Evolutionary conservation across 2,329 filamentous ascomycete genomes (phyloP).

Genomic region (Ophiognomonia clavigignenti-juglandacearum): DNA sequence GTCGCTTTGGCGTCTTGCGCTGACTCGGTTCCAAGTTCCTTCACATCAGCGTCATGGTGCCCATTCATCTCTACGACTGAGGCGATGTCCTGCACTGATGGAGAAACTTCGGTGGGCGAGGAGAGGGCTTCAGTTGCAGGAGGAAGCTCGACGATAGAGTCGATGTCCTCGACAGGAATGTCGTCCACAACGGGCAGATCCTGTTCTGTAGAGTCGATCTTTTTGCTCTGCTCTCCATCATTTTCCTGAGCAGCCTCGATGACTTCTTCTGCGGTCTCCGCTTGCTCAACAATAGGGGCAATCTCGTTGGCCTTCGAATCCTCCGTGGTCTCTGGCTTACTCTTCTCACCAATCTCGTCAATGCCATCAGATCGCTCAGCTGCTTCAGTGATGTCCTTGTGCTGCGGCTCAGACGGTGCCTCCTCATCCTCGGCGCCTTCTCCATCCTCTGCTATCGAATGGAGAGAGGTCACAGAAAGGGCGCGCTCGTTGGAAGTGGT

Average conservation of each 20-base stretch:
- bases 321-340: conserved; percentile 13
- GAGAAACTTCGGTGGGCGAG: background rate
- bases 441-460: conserved; percentile 40
- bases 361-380: background rate
- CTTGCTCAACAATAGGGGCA: conserved; percentile 20
- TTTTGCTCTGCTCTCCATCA: conserved; percentile 15
- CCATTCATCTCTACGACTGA: background rate
- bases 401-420: conserved; percentile 1
- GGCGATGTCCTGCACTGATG: background rate
- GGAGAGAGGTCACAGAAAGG: conserved; percentile 33
- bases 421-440: conserved; percentile 30
- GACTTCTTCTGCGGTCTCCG: conserved; percentile 19
- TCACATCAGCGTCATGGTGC: background rate
- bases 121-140: too few relatives aligned
- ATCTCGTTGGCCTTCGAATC: conserved; percentile 17
- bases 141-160: background rate
- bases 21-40: background rate
- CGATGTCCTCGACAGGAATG: conserved; percentile 4
- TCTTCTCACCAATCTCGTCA: background rate
- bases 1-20: background rate
- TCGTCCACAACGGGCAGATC: background rate
- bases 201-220: background rate
- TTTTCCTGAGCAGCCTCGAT: conserved; percentile 16
- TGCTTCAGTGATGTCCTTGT: background rate
- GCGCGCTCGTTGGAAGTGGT: conserved; percentile 24